phyloP scores from a whole-genome alignment of 2,329 filamentous ascomycete species.

The Aspergillus versicolor region DNA sequence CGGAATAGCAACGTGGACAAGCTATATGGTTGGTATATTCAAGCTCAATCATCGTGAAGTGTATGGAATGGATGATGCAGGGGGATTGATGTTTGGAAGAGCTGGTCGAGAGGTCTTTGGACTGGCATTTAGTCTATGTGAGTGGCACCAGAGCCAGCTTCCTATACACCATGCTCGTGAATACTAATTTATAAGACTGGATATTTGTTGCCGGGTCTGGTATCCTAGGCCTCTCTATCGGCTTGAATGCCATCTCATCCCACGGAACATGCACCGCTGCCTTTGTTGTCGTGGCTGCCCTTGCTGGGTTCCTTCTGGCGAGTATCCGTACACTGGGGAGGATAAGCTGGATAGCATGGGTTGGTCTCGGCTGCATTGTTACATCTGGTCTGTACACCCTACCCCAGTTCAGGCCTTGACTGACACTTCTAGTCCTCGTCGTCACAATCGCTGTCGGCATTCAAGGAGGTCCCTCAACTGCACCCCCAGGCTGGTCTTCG shows the following conservation, averaged over 20 bases:
- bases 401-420: background rate
- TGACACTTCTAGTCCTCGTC: constrained; percentile 15
- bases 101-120: constrained; percentile 51
- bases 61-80: constrained; percentile 59
- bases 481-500: constrained; percentile 27
- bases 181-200: constrained; percentile 20
- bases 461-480: constrained; percentile 35
- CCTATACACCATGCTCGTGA: too few relatives aligned
- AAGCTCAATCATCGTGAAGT: constrained; percentile 56
- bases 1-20: constrained; percentile 50
- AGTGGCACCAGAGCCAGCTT: too few relatives aligned
- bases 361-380: constrained; percentile 25
- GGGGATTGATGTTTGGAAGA: constrained; percentile 54
- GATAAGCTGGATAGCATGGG: constrained; percentile 37
- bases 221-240: constrained; percentile 42
- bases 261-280: constrained; percentile 35
- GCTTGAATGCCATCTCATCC: constrained; percentile 41
- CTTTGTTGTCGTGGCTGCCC: constrained; percentile 24
- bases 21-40: constrained; percentile 51
- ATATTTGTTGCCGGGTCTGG: constrained; percentile 44
- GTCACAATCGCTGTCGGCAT: constrained; percentile 29
- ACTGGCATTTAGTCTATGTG: constrained; percentile 19
- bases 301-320: constrained; percentile 15
- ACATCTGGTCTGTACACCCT: constrained; percentile 13
- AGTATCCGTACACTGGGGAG: constrained; percentile 38